Evolutionary conservation across 176 grass and related monocot species (phyloP), one percentile per base, ranked within the genome.

Genomic region (Ensete glaucum): DNA sequence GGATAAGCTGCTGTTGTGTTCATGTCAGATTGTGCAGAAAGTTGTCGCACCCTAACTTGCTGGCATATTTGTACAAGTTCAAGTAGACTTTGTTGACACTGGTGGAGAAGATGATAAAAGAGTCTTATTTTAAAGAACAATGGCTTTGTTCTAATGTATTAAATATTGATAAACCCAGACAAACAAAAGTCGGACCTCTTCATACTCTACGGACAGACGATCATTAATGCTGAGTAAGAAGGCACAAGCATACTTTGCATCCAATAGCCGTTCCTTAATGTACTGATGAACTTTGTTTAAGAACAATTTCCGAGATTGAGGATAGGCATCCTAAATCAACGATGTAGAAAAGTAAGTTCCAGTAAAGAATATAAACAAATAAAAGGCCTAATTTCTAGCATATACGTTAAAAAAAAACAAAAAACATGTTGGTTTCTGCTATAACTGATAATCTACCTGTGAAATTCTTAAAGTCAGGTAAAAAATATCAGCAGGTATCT

Each of bases 31-130:
- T 99, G 91, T 48, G 93, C 86, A 76, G 96, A 94, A 63, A 91
- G 88, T 88, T 99, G 96, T 2, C 96, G 90, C 77, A 86, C 84
- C 76, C 91, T 95, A 80, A 89, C 82, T 91, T 99, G 96, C 62
- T 91, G 96, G 75, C 91, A 99, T 86, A 99, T 86, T 73, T 99
- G 96, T 50, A 82, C 79, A 76, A 99, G 88, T 87, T 99, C 96
- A 81, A 88, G 88, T 60, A 99, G 85, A 68, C 77, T 87, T 72
- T 86, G 84, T 83, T 99, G 91, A 54, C 86, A 79, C 96, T 99
- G 76, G 69, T 2, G 58, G 78, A 77, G 24, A 26, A 7, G 73
- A 81, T 25, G 85, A 80, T 58, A 52, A 43, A 43, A 60, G 21
- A 50, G 20, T 52, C 67, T 68, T 83, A 16, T 74, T 51, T 77